Evolutionary conservation across 2,329 filamentous ascomycete genomes (phyloP).

Genomic region (Sporothrix dimorphospora): DNA sequence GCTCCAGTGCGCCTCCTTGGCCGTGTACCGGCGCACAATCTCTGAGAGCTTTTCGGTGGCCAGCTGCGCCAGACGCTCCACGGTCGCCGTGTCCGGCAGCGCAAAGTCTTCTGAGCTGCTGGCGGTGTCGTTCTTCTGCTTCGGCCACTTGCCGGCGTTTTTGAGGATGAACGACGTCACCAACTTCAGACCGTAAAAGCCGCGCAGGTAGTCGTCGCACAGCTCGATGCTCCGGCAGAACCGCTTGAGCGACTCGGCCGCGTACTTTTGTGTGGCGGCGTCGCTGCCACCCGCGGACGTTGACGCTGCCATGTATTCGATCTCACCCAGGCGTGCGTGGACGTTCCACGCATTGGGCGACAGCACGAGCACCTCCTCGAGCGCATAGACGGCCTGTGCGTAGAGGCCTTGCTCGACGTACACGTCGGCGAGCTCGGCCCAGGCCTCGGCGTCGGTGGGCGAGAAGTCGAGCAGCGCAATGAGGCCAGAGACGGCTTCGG

Average conservation of each 20-base stretch:
- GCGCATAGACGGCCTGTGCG: conserved; percentile 79
- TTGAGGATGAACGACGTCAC: conserved; percentile 60
- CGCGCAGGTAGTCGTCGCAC: conserved; percentile 88
- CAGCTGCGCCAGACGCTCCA: conserved; percentile 70
- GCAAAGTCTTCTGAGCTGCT: conserved; percentile 45
- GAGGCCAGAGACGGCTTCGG: conserved; percentile 75
- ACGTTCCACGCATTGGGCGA: conserved; percentile 96
- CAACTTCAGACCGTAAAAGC: conserved; percentile 88
- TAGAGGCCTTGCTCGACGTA: conserved; percentile 81
- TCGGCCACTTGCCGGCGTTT: conserved; percentile 48
- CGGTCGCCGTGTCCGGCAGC: conserved; percentile 59
- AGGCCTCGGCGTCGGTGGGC: conserved; percentile 89
- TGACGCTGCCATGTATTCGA: conserved; percentile 71
- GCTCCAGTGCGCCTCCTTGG: conserved; percentile 67
- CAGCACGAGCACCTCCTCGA: conserved; percentile 88
- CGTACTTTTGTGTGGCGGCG: conserved; percentile 52
- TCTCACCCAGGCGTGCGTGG: conserved; percentile 83
- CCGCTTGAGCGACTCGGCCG: conserved; percentile 76
- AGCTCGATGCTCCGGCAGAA: conserved; percentile 92
- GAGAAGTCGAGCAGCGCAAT: conserved; percentile 77
- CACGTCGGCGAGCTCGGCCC: conserved; percentile 87
- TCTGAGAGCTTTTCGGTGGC: conserved; percentile 76
- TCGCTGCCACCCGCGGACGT: conserved; percentile 43
- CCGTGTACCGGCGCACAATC: conserved; percentile 67
- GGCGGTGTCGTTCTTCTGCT: conserved; percentile 43